Conservation (phyloP, 257 asterid species). For the Solanum tarapatanum region DNA sequence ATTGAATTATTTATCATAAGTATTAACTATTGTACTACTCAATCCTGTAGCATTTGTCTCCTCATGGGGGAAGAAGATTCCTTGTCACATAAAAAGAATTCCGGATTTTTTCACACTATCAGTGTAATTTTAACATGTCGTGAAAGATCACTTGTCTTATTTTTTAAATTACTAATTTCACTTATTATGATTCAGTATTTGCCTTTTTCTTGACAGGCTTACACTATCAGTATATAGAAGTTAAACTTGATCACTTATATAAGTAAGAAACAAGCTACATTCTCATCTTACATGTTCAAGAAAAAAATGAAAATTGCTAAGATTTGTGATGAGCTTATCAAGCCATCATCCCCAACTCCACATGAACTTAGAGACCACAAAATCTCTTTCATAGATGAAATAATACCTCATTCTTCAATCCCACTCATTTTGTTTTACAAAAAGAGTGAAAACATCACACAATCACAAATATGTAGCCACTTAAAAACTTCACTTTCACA, state of each 20-base stretch:
- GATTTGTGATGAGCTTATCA: constrained; percentile 18
- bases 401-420: constrained; percentile 35
- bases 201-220: neutral
- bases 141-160: neutral
- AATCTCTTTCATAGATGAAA: constrained; percentile 48
- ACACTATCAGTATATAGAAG: neutral
- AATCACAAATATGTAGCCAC: constrained; percentile 3
- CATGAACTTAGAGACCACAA: constrained; percentile 19
- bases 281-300: neutral
- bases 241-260: neutral
- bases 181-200: neutral
- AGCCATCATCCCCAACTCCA: constrained; percentile 52
- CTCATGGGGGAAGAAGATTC: neutral
- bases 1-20: neutral
- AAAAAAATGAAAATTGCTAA: constrained; percentile 24
- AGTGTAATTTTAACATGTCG: neutral
- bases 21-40: neutral
- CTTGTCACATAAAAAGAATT: neutral
- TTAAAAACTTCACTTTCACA: constrained; percentile 37
- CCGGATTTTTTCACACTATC: neutral
- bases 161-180: neutral
- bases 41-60: neutral
- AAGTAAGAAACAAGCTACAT: neutral
- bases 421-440: constrained; percentile 46
- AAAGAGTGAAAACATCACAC: neutral